phyloP scores from a whole-genome alignment of 345 rosid genomes.

The Populus deltoides region DNA sequence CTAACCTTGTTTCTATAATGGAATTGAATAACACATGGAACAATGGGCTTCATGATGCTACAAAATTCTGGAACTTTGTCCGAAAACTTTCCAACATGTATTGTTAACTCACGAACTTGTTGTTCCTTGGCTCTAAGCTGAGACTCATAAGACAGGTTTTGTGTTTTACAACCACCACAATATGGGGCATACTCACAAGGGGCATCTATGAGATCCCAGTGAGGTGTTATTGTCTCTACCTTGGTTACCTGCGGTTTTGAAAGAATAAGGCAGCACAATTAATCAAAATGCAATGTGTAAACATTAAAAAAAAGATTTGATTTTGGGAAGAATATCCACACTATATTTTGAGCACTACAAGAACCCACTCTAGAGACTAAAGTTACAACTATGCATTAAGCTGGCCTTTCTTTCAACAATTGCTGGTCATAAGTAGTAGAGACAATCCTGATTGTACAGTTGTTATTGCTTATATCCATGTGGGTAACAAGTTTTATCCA shows the following conservation, averaged over 20 bases:
- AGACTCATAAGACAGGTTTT: conserved; percentile 75
- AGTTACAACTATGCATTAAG: not conserved
- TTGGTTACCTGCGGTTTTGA: conserved; percentile 51
- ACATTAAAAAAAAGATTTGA: not conserved
- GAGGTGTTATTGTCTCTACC: conserved; percentile 69
- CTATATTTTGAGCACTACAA: not conserved
- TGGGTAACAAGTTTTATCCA: not conserved
- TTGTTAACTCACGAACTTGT: conserved; percentile 63
- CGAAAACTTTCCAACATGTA: conserved; percentile 70
- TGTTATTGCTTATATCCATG: not conserved
- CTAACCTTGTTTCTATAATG: conserved; percentile 87
- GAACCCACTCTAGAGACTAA: not conserved
- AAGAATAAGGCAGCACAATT: conserved; percentile 2
- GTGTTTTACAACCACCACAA: conserved; percentile 90
- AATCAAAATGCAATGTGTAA: not conserved
- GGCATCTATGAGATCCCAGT: conserved; percentile 69
- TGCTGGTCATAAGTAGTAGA: not conserved
- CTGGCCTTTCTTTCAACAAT: not conserved
- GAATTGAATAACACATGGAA: conserved; percentile 77
- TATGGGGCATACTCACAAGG: conserved; percentile 86
- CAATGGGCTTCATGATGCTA: conserved; percentile 63
- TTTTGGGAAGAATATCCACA: not conserved
- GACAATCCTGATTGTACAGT: not conserved
- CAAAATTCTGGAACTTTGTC: conserved; percentile 38
- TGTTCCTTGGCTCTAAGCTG: conserved; percentile 82